Evolutionary conservation across 192 early-diverging fungal genomes (phyloP).

Genomic region (Entomortierella lignicola): DNA sequence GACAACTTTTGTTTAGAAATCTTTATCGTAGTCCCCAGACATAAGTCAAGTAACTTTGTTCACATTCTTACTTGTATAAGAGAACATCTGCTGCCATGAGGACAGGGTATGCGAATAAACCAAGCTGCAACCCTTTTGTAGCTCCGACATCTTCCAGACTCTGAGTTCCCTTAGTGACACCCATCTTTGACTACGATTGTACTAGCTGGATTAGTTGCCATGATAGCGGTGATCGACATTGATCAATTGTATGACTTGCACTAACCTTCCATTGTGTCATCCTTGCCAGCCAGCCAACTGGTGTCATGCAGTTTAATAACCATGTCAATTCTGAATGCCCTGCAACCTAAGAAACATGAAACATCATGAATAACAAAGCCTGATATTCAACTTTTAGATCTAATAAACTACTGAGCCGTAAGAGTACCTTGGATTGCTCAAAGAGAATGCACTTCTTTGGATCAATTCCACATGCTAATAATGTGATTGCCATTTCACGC

Average conservation of each 20-base stretch:
- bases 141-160: slow-evolving; percentile 57
- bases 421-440: slow-evolving; percentile 79
- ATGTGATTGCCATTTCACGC: slow-evolving; percentile 76
- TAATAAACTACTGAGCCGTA: neutral
- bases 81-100: slow-evolving; percentile 94
- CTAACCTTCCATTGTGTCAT: slow-evolving; percentile 97
- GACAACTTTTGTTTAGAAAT: neutral
- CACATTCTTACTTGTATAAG: slow-evolving; percentile 73
- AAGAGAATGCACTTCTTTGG: slow-evolving; percentile 79
- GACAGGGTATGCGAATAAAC: slow-evolving; percentile 91
- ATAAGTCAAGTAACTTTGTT: neutral
- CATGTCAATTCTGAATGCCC: slow-evolving; percentile 87
- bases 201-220: neutral
- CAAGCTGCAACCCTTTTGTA: slow-evolving; percentile 68
- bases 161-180: slow-evolving; percentile 49
- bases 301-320: slow-evolving; percentile 89
- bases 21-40: neutral
- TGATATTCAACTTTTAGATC: neutral
- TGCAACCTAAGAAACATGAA: slow-evolving; percentile 55
- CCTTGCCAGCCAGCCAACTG: slow-evolving; percentile 87
- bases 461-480: slow-evolving; percentile 90
- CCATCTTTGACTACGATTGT: slow-evolving; percentile 56
- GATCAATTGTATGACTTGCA: neutral
- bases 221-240: neutral
- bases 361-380: neutral